Evolutionary conservation across 441 rosid species (phyloP), one percentile per base, ranked within the genome.

Genomic region (Gossypium schwendimanii): DNA sequence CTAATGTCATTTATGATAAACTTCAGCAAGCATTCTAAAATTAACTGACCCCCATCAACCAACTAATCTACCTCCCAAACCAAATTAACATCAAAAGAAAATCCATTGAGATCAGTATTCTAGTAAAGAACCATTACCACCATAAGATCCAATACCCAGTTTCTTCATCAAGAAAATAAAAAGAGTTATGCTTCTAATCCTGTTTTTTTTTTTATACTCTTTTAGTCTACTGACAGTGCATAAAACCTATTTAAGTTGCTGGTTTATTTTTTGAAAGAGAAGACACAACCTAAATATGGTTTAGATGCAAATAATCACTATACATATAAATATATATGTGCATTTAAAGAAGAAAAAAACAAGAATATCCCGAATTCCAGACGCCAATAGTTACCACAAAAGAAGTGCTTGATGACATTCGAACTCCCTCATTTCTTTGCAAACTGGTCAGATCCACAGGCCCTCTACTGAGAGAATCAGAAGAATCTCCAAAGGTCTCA

Each of bases 401-500:
- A 36, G 85, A 86, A 81, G 87, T 82, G 75, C 82, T 78, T 78
- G 91, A 80, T 60, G 81, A 73, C 72, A 75, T 71, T 68, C 26
- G 85, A 73, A 81, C 82, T 72, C 79, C 79, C 59, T 80, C 84
- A 58, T 33, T 69, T 76, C 75, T 76, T 75, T 83, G 81, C 28
- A 78, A 84, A 81, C 78, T 74, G 68, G 81, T 73, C 76, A 85
- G 73, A 79, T 85, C 86, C 64, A 79, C 36, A 31, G 81, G 71
- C 76, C 81, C 82, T 63, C 65, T 80, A 77, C 74, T 65, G 58
- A 66, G 67, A 76, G 87, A 79, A 83, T 73, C 77, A 79, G 88
- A 69, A 63, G 79, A 70, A 78, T 73, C 89, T 72, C 93, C 92
- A 81, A 91, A 91, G 73, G 94, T 90, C 75, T 88, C 88, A 72